A percentile compares a stretch with the other conserved stretches of the same genome.
These are phyloP conservation scores for Botrytis paeoniae DNA, from an alignment of 2,329 filamentous ascomycete genomes.

Conservation along the genomic window DNA sequence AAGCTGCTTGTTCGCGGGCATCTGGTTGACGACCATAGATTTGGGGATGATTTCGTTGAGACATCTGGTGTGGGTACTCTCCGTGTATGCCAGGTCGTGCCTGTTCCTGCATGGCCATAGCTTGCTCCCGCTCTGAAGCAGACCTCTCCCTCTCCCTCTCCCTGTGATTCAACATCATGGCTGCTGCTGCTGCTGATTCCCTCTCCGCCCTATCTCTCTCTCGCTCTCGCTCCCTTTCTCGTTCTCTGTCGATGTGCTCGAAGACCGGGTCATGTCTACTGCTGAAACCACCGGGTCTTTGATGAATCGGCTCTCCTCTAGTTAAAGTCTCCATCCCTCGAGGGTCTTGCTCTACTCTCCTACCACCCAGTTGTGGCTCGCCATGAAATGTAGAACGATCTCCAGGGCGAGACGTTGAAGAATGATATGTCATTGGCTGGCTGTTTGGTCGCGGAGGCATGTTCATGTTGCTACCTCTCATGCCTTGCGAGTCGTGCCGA, in stretches of 20 bases:
- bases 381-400: constrained; percentile 38
- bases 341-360: constrained; percentile 26
- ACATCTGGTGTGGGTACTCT: constrained; percentile 33
- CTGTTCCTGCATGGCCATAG: constrained; percentile 35
- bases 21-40: constrained; percentile 33
- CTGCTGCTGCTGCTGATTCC: constrained; percentile 21
- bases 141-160: constrained; percentile 11
- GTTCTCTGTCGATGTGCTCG: constrained; percentile 53
- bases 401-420: constrained; percentile 44
- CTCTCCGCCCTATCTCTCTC: constrained; percentile 36
- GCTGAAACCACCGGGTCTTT: constrained; percentile 29
- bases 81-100: constrained; percentile 21
- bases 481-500: constrained; percentile 39
- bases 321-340: constrained; percentile 38
- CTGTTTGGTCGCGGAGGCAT: constrained; percentile 37
- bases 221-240: constrained; percentile 30
- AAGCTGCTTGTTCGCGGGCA: constrained; percentile 31
- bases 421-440: constrained; percentile 36
- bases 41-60: constrained; percentile 29
- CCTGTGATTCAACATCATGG: neutral
- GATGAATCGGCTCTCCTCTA: constrained; percentile 39
- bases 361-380: constrained; percentile 27
- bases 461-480: constrained; percentile 33
- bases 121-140: constrained; percentile 39
- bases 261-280: constrained; percentile 41